Evolutionary conservation across 345 rosid genomes (phyloP).

Genomic region (Eucalyptus cloeziana): DNA sequence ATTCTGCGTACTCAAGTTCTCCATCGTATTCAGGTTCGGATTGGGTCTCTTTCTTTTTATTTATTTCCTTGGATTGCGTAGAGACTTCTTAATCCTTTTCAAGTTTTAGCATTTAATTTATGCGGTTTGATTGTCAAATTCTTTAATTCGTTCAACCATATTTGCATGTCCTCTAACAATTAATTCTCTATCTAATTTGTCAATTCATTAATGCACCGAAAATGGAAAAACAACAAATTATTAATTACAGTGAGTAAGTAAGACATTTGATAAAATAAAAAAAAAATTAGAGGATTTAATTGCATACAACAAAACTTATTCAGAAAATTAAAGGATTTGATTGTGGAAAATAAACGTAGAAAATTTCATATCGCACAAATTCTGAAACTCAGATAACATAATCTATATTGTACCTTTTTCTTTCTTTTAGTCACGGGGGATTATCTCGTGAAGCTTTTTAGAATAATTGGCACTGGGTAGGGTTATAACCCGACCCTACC

Average conservation of each 20-base stretch:
- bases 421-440: neutral
- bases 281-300: neutral
- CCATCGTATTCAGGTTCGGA: neutral
- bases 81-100: neutral
- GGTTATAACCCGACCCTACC: too few species aligned
- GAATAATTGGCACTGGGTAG: fast-evolving
- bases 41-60: neutral
- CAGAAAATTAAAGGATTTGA: fast-evolving
- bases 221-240: neutral
- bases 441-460: neutral
- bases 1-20: neutral
- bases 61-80: neutral
- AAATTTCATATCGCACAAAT: neutral
- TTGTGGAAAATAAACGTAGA: fast-evolving
- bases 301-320: neutral
- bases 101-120: neutral
- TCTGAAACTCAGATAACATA: fast-evolving
- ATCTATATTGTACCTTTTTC: fast-evolving
- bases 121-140: neutral
- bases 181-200: neutral
- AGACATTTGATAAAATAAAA: neutral
- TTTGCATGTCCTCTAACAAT: neutral
- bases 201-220: fast-evolving
- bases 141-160: too few species aligned
- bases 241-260: neutral